Percentiles rank a stretch among this genome's conserved stretches.
phyloP scores from a whole-genome alignment of 129 eudicot genomes.

The Escallonia herrerae region DNA sequence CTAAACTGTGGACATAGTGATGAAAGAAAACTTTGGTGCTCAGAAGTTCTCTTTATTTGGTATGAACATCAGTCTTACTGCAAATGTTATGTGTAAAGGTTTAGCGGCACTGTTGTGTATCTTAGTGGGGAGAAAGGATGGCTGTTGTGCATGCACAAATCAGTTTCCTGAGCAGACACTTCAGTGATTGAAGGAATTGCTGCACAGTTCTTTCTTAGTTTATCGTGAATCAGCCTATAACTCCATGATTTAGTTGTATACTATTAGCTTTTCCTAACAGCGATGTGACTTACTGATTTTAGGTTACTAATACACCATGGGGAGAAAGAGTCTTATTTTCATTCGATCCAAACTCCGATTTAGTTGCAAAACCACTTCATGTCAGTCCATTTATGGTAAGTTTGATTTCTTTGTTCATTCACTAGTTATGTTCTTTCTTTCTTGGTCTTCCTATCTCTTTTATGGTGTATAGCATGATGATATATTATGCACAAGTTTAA shows the following conservation, averaged over 20 bases:
- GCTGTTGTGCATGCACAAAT: background rate
- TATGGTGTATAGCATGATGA: background rate
- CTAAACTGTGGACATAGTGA: no score
- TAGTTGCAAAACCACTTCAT: conserved; percentile 87
- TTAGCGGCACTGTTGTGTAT: no score
- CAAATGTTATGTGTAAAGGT: no score
- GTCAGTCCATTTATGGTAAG: conserved; percentile 98
- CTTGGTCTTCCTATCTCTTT: background rate
- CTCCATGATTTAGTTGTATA: background rate
- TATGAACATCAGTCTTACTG: no score
- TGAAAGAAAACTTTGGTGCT: no score
- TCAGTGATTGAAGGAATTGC: background rate
- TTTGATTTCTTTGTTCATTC: background rate
- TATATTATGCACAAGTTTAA: no score
- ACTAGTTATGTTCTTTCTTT: background rate
- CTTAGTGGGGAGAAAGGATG: no score
- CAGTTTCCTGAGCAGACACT: background rate
- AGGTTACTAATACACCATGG: conserved; percentile 99
- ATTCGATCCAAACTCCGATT: conserved; percentile 66
- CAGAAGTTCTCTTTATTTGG: no score
- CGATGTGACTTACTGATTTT: conserved; percentile 4
- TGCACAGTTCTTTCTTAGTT: background rate
- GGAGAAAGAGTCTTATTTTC: conserved; percentile 84
- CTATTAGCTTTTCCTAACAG: conserved; percentile 6
- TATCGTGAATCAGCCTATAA: background rate